phyloP scores from a whole-genome alignment of 1,284 basidiomycete species.

The Boletus austroedulis region DNA sequence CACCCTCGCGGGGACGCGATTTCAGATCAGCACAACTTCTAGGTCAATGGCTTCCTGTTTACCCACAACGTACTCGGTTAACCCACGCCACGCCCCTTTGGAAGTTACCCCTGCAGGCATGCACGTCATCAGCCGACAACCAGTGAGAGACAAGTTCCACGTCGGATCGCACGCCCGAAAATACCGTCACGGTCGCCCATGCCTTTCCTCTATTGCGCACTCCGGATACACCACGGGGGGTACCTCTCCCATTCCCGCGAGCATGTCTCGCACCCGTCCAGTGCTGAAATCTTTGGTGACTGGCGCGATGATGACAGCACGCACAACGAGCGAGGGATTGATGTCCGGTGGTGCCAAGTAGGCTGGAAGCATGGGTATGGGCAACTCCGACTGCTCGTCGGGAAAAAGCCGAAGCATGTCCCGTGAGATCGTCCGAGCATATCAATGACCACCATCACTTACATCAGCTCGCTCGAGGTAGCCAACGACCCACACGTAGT shows the following conservation, averaged over 20 bases:
- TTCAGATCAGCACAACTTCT: constrained; percentile 20
- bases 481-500: constrained; percentile 51
- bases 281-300: constrained; percentile 43
- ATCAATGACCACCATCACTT: constrained; percentile 23
- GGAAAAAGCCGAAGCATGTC: constrained; percentile 13
- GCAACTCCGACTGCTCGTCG: constrained; percentile 34
- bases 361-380: constrained; percentile 42
- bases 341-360: constrained; percentile 38
- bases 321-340: constrained; percentile 44
- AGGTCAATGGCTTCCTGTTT: constrained; percentile 10
- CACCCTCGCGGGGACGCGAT: constrained; percentile 24
- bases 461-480: constrained; percentile 50
- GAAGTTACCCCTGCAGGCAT: constrained; percentile 17
- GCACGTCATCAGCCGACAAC: constrained; percentile 25
- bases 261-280: constrained; percentile 22
- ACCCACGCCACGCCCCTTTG: constrained; percentile 16
- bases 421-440: constrained; percentile 9
- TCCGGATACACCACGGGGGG: constrained; percentile 24
- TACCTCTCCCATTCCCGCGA: constrained; percentile 22
- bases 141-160: not conserved
- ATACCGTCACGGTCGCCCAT: constrained; percentile 5
- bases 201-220: constrained; percentile 8
- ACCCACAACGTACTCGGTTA: constrained; percentile 33
- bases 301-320: constrained; percentile 48
- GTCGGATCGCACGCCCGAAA: constrained; percentile 20